Evolutionary conservation across 192 early-diverging fungal species (phyloP).

Genomic region (Chytriomyces sp.): DNA sequence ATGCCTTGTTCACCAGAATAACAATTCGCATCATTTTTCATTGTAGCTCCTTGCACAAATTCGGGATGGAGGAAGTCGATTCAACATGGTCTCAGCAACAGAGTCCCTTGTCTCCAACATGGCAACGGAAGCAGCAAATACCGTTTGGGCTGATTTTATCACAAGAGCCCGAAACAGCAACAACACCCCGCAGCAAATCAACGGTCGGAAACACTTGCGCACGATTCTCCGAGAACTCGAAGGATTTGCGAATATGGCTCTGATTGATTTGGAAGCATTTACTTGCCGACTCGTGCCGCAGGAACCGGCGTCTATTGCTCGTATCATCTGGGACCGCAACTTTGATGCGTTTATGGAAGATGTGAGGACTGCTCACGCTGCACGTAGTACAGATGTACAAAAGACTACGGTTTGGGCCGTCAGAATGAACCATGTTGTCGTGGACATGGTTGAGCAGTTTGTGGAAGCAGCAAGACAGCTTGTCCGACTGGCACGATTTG

Average conservation of each 20-base stretch:
- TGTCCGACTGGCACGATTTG: slow-evolving; percentile 55
- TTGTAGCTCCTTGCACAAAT: slow-evolving; percentile 53
- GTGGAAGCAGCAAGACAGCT: slow-evolving; percentile 57
- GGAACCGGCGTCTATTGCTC: slow-evolving; percentile 50
- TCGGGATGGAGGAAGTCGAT: slow-evolving; percentile 56
- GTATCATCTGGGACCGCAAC: slow-evolving; percentile 57
- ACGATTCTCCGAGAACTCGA: slow-evolving; percentile 58
- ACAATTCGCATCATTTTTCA: neutral
- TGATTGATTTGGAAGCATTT: slow-evolving; percentile 56
- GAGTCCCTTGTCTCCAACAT: slow-evolving; percentile 62
- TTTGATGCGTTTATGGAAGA: slow-evolving; percentile 52
- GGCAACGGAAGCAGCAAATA: slow-evolving; percentile 61
- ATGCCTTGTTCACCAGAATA: neutral
- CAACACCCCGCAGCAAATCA: slow-evolving; percentile 58
- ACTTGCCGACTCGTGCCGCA: slow-evolving; percentile 49
- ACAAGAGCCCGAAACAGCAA: slow-evolving; percentile 42
- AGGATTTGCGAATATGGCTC: slow-evolving; percentile 48
- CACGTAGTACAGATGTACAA: slow-evolving; percentile 41
- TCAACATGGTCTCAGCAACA: slow-evolving; percentile 63
- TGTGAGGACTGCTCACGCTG: slow-evolving; percentile 48
- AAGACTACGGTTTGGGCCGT: slow-evolving; percentile 53
- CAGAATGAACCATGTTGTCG: slow-evolving; percentile 50
- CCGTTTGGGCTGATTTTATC: slow-evolving; percentile 58
- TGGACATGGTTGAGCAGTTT: slow-evolving; percentile 52
- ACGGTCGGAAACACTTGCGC: slow-evolving; percentile 56